A percentile compares a stretch with the other conserved stretches of the same genome.
These are phyloP conservation scores for Halenospora varia DNA, from an alignment of 495 filamentous ascomycete species.

Conservation along the genomic window DNA sequence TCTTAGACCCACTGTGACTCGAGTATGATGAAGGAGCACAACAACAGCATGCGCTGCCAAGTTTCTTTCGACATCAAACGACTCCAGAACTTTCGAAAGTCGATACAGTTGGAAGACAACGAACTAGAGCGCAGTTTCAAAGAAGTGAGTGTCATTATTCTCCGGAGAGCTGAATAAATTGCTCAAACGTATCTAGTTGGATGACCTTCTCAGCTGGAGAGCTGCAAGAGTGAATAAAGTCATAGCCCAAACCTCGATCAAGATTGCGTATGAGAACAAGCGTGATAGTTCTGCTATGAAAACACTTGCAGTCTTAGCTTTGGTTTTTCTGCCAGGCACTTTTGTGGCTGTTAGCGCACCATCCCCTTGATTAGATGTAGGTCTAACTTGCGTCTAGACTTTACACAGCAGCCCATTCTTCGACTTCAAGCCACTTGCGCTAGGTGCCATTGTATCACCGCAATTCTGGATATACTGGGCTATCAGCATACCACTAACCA, in stretches of 20 bases:
- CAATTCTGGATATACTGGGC: neutral
- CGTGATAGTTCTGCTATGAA: neutral
- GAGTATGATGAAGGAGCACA: neutral
- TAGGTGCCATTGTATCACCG: neutral
- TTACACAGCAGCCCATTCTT: neutral
- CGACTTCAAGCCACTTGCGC: neutral
- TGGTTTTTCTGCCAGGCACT: neutral
- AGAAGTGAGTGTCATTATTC: neutral
- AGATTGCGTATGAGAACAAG: neutral
- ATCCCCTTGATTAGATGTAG: neutral
- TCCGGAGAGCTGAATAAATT: neutral
- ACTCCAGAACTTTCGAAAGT: neutral
- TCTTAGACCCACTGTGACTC: neutral
- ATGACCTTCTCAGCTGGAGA: neutral
- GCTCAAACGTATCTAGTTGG: neutral
- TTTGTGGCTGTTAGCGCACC: neutral
- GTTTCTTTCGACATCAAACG: neutral
- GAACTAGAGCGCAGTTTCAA: neutral
- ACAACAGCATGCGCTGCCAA: neutral
- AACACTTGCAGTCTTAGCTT: neutral
- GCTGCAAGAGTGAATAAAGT: neutral
- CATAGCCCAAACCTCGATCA: neutral
- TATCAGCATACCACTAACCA: neutral
- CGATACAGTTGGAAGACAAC: neutral
- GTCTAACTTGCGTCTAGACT: neutral